Percentiles rank a stretch among this genome's conserved stretches.
Evolutionary conservation across 495 filamentous ascomycete genomes (phyloP).

Genomic region (Emericellopsis terricola): DNA sequence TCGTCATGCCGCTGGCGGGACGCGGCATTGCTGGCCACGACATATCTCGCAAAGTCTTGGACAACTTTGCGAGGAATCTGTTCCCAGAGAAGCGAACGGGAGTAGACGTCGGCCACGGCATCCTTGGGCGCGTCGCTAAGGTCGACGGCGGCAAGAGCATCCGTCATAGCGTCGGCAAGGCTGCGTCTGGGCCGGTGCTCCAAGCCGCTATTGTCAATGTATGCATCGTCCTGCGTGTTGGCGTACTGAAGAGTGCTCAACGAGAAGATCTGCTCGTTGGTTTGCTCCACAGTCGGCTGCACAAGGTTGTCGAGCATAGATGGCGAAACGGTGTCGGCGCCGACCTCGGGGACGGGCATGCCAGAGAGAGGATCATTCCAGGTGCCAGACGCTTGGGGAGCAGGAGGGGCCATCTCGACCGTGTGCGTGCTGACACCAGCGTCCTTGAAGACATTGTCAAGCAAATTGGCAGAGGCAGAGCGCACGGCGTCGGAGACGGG

Average conservation of each 20-base stretch:
- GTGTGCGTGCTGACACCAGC: conserved; percentile 39
- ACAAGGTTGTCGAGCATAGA: conserved; percentile 56
- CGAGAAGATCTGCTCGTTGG: conserved; percentile 76
- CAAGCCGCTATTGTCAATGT: no score
- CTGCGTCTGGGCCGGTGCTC: no score
- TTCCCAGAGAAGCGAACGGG: conserved; percentile 84
- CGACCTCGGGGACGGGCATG: conserved; percentile 32
- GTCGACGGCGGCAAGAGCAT: no score
- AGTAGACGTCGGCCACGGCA: conserved; percentile 77
- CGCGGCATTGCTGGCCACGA: no score
- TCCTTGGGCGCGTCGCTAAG: no score
- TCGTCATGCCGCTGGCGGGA: no score
- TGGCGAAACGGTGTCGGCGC: conserved; percentile 28
- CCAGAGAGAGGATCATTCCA: conserved; percentile 18
- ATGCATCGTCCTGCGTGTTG: no score
- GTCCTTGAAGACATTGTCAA: conserved; percentile 77
- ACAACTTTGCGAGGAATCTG: conserved; percentile 84
- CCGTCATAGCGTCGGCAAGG: no score
- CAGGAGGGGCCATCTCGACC: conserved; percentile 25
- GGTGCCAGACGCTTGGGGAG: conserved; percentile 30
- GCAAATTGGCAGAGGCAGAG: conserved; percentile 73
- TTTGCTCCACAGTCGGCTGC: conserved; percentile 65
- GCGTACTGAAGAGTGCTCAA: conserved; percentile 76
- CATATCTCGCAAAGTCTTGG: conserved; percentile 73
- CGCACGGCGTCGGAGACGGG: conserved; percentile 85